Percentiles rank a stretch among this genome's conserved stretches.
Conservation (phyloP, 2,329 filamentous ascomycete genomes). For the Daldinia sp. region DNA sequence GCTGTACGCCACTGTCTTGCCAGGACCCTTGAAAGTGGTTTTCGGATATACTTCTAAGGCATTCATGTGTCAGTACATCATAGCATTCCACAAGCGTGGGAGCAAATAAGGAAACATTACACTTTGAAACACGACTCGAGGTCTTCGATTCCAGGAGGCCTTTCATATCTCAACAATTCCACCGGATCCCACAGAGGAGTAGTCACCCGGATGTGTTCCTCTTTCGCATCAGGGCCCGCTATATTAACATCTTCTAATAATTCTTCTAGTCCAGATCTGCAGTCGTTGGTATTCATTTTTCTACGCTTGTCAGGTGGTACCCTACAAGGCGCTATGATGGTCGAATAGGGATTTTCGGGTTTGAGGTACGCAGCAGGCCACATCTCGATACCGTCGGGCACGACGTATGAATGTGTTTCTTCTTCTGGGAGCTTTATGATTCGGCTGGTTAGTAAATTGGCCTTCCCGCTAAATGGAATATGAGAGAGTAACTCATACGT, state of each 20-base stretch:
- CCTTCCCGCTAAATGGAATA: neutral
- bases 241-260: neutral
- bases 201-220: neutral
- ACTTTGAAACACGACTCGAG: neutral
- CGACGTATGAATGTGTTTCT: neutral
- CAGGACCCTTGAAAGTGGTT: neutral
- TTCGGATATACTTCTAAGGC: neutral
- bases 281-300: slow-evolving; percentile 1
- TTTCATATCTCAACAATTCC: neutral
- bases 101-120: neutral
- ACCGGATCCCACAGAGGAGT: neutral
- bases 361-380: neutral
- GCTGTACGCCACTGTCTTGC: neutral
- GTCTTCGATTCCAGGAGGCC: too few relatives aligned
- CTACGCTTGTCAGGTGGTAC: neutral
- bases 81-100: neutral
- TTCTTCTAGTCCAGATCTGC: neutral
- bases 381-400: neutral
- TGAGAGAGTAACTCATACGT: neutral
- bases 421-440: neutral
- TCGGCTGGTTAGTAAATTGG: neutral
- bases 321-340: slow-evolving; percentile 3
- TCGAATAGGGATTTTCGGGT: neutral
- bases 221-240: neutral
- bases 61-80: neutral